phyloP scores from a whole-genome alignment of 139 green algal genomes.

The Coccomyxa sp. region DNA sequence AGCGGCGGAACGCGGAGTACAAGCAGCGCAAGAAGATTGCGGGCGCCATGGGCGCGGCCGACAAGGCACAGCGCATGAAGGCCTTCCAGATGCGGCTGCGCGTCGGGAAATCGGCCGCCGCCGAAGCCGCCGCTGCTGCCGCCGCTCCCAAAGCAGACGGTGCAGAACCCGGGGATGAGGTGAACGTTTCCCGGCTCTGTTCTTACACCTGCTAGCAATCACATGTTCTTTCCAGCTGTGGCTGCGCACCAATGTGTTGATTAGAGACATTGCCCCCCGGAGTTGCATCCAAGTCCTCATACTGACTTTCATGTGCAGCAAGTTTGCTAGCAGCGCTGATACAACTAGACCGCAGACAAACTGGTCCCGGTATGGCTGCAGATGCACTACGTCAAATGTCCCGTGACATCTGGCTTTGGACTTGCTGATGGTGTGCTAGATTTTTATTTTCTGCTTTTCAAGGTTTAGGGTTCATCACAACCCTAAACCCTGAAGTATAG shows the following conservation, averaged over 20 bases:
- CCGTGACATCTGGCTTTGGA: no score
- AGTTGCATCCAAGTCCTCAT: no score
- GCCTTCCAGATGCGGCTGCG: conserved; percentile 49
- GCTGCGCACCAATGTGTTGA: conserved; percentile 16
- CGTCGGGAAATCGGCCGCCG: background rate
- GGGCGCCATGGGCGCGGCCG: conserved; percentile 52
- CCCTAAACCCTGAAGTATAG: no score
- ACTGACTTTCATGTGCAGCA: no score
- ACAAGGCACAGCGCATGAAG: conserved; percentile 53
- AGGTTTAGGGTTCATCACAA: no score
- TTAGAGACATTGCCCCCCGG: no score
- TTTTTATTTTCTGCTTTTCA: no score
- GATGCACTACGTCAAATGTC: no score
- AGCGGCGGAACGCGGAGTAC: conserved; percentile 59
- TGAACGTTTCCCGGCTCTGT: background rate
- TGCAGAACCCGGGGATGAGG: background rate
- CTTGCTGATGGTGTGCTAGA: no score
- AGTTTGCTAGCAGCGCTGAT: no score
- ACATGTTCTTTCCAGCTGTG: background rate
- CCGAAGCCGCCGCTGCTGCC: background rate
- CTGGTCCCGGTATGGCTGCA: no score
- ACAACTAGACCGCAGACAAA: no score
- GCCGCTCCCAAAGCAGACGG: conserved; percentile 2
- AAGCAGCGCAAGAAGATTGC: conserved; percentile 58
- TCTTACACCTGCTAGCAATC: background rate